These are phyloP conservation scores for Alectoria sarmentosa DNA, from an alignment of 495 filamentous ascomycete genomes.

Conservation along the genomic window DNA sequence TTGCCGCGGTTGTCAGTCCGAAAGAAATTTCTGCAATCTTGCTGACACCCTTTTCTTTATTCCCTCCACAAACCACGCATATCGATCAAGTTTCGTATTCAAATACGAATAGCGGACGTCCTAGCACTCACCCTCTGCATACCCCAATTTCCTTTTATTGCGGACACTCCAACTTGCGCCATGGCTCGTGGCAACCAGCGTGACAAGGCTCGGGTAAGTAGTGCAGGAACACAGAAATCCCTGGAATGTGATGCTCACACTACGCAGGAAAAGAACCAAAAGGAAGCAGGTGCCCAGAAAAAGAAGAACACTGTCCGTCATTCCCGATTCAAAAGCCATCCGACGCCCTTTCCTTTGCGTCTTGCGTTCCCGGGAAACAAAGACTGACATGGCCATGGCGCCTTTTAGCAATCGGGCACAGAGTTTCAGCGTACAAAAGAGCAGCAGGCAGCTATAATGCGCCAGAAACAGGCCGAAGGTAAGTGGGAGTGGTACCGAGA, in stretches of 20 bases:
- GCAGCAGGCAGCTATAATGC: slow-evolving; percentile 73
- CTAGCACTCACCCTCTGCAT: not conserved
- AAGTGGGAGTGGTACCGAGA: slow-evolving; percentile 19
- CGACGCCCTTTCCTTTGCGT: not conserved
- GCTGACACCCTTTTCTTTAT: not conserved
- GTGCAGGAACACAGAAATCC: slow-evolving; percentile 68
- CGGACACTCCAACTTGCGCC: slow-evolving; percentile 3
- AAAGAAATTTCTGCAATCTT: not conserved
- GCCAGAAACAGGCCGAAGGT: slow-evolving; percentile 84
- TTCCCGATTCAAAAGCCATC: not conserved
- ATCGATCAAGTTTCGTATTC: not conserved
- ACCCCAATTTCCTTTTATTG: not conserved
- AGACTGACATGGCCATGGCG: slow-evolving; percentile 9
- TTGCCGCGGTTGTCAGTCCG: not conserved
- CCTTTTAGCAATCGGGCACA: slow-evolving; percentile 50
- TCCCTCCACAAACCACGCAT: not conserved
- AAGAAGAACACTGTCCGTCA: slow-evolving; percentile 42
- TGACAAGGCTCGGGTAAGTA: slow-evolving; percentile 60
- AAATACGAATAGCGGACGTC: not conserved
- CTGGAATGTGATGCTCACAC: slow-evolving; percentile 40
- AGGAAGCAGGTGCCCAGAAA: slow-evolving; percentile 48
- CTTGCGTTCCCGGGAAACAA: not conserved
- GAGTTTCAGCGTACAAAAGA: slow-evolving; percentile 71
- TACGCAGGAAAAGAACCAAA: slow-evolving; percentile 8
- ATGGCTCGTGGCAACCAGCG: slow-evolving; percentile 95